Base-by-base conservation (phyloP, 2,329 filamentous ascomycete genomes). In the Xylaria sp. region DNA sequence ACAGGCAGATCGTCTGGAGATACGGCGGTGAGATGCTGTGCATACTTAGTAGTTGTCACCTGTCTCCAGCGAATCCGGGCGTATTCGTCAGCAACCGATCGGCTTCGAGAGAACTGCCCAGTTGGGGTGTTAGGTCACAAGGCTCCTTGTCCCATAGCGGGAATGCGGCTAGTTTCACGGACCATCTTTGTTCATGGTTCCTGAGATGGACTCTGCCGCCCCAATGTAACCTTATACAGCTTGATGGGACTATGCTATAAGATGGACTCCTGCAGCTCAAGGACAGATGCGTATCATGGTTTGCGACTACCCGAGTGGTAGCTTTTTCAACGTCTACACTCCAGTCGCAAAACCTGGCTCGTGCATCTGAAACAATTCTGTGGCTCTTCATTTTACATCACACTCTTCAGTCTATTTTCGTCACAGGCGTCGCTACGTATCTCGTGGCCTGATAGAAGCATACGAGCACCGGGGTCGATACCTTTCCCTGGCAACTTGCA, bases 191-290 rank as follows among this genome's bases (percentile, higher is more conserved):
- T 48, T 58, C 40, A 50, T 55, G 60, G 59, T 66, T 69, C 47
- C 63, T 65, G 70, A 72, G 65, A 67, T 66, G 65, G 59, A 68
- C 44, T 21, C 47, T 71, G 63, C 69, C 68, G 64, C 42, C 37
- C 57, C 62, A 61, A 72, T 73, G 70, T 73, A 73, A 72, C 72
- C 69, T 70, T 54, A 69, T 66, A 63, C 63, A 54, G 65, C 67
- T 67, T 64, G 68, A 72, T 67, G 68, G 63, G 55, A 69, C 66
- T 66, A 66, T 67, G 69, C 66, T 68, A 66, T 69, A 54, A 53
- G 69, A 63, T 66, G 66, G 68, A 32, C 63, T 54, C 62, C 66
- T 69, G 69, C 66, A 66, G 66, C 50, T 65, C 62, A 50, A 69
- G 62, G 27, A 63, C 60, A 64, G 54, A 63, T 63, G 68, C 50